Evolutionary conservation across 331 rosid species (phyloP).

Genomic region (Quercus phellos): DNA sequence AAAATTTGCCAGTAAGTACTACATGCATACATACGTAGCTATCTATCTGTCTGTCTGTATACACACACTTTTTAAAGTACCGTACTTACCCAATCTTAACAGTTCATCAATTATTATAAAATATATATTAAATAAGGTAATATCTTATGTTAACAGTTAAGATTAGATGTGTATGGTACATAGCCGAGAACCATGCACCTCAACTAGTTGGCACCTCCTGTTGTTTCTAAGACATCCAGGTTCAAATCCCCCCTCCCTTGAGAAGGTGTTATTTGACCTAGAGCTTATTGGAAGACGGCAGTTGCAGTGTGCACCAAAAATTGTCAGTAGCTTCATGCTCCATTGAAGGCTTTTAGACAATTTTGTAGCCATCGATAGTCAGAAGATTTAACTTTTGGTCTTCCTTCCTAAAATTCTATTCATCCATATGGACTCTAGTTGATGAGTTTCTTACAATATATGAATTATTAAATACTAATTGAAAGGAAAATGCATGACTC

Average conservation of each 20-base stretch:
- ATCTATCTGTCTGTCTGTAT: too few species aligned
- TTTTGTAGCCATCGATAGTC: not conserved
- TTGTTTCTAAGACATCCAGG: too few species aligned
- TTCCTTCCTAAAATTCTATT: not conserved
- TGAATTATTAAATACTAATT: not conserved
- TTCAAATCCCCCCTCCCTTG: too few species aligned
- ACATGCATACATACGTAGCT: not conserved
- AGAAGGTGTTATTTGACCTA: too few species aligned
- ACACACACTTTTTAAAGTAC: too few species aligned
- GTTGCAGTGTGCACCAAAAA: not conserved
- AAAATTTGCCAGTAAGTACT: constrained; percentile 65
- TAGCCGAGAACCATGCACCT: too few species aligned
- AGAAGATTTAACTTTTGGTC: not conserved
- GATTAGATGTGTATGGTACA: too few species aligned
- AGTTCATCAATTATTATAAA: too few species aligned
- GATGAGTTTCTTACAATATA: not conserved
- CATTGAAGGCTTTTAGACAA: not conserved
- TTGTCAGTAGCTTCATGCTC: constrained; percentile 8
- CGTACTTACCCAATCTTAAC: too few species aligned
- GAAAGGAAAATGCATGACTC: not conserved
- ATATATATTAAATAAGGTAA: too few species aligned
- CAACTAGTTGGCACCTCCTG: too few species aligned
- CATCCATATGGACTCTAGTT: not conserved
- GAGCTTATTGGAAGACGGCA: not conserved
- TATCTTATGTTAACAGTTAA: too few species aligned